A percentile compares a stretch with the other conserved stretches of the same genome.
These are phyloP conservation scores for Uncinocarpus reesii DNA, from an alignment of 2,329 filamentous ascomycete species.

Conservation along the genomic window DNA sequence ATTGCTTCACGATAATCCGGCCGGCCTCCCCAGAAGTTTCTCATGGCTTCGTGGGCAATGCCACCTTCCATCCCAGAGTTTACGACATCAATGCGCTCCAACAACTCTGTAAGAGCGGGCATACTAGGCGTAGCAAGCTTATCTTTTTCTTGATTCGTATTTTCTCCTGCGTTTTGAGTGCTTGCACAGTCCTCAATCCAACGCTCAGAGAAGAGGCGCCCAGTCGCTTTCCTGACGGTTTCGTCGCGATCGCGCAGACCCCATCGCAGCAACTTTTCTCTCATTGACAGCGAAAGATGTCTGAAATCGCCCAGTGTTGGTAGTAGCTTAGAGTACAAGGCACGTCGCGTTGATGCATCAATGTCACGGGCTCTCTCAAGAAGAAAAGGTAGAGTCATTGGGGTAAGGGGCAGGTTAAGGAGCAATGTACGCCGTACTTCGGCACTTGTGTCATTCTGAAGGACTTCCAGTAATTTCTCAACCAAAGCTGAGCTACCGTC, in stretches of 20 bases:
- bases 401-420: conserved; percentile 78
- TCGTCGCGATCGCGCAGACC: conserved; percentile 89
- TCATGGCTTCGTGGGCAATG: conserved; percentile 88
- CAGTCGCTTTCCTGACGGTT: conserved; percentile 82
- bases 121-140: conserved; percentile 55
- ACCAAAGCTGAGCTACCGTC: conserved; percentile 57
- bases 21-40: conserved; percentile 87
- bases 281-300: conserved; percentile 82
- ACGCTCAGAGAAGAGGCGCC: conserved; percentile 80
- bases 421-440: conserved; percentile 84
- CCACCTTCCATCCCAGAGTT: conserved; percentile 84
- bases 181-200: conserved; percentile 95
- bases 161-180: conserved; percentile 48
- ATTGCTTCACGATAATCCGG: conserved; percentile 46
- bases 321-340: conserved; percentile 76
- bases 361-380: conserved; percentile 84
- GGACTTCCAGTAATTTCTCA: conserved; percentile 71
- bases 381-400: conserved; percentile 71
- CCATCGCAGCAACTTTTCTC: conserved; percentile 92
- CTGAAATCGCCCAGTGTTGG: conserved; percentile 89
- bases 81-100: conserved; percentile 88
- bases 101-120: conserved; percentile 75
- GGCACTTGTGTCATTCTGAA: conserved; percentile 88
- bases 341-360: conserved; percentile 70
- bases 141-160: conserved; percentile 33